phyloP scores from a whole-genome alignment of 2,329 filamentous ascomycete genomes.

The Thelonectria rubi region DNA sequence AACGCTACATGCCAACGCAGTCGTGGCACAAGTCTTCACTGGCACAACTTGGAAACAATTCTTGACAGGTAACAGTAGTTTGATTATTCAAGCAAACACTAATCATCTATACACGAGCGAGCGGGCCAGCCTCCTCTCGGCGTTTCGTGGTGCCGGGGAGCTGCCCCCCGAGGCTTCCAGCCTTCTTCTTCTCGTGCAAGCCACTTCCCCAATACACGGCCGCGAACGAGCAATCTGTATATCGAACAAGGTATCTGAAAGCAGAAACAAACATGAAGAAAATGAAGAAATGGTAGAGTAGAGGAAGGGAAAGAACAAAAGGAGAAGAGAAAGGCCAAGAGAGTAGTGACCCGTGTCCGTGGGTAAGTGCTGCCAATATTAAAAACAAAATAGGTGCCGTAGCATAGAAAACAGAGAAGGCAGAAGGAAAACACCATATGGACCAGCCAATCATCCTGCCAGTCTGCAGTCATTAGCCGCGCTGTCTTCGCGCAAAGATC shows the following conservation, averaged over 20 bases:
- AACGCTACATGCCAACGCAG: background rate
- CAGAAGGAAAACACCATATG: conserved; percentile 55
- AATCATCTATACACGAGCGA: conserved; percentile 50
- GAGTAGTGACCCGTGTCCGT: conserved; percentile 17
- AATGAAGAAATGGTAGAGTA: conserved; percentile 27
- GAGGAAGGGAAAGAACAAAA: conserved; percentile 36
- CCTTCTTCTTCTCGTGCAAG: conserved; percentile 29
- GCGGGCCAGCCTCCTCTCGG: conserved; percentile 44
- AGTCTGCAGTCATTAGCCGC: conserved; percentile 56
- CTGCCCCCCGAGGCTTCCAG: conserved; percentile 26
- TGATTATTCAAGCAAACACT: conserved; percentile 47
- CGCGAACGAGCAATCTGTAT: conserved; percentile 53
- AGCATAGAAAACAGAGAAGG: conserved; percentile 51
- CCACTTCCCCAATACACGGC: conserved; percentile 38
- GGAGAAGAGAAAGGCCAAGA: conserved; percentile 36
- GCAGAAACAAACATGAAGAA: conserved; percentile 27
- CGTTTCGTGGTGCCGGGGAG: conserved; percentile 28
- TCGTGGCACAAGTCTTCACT: background rate
- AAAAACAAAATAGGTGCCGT: conserved; percentile 51
- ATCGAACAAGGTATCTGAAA: conserved; percentile 70
- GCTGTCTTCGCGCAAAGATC: conserved; percentile 45
- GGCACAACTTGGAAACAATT: background rate
- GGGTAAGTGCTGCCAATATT: conserved; percentile 42
- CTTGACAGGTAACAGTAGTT: conserved; percentile 35
- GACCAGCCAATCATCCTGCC: conserved; percentile 60